A percentile compares a stretch with the other conserved stretches of the same genome.
Conservation (phyloP, 2,329 filamentous ascomycete genomes). For the Atkinsonella texensis region DNA sequence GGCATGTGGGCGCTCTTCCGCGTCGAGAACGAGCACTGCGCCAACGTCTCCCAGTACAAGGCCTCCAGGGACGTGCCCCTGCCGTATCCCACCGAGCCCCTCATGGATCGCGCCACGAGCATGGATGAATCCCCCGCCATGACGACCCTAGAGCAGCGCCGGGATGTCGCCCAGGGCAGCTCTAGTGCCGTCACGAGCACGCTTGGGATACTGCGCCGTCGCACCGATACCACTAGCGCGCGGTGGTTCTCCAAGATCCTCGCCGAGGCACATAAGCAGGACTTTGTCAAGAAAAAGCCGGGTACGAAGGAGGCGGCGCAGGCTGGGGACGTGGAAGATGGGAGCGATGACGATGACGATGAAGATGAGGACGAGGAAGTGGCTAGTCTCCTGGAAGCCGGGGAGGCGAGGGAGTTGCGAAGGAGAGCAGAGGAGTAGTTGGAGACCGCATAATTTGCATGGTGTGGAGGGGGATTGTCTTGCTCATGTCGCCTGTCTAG, state of each 20-base stretch:
- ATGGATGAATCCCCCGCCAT: conserved; percentile 16
- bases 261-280: conserved; percentile 74
- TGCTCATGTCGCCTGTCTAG: not conserved
- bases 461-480: not conserved
- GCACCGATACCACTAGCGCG: conserved; percentile 18
- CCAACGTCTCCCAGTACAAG: conserved; percentile 81
- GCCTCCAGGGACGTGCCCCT: conserved; percentile 79
- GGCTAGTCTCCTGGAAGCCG: conserved; percentile 7
- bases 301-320: conserved; percentile 10
- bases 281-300: conserved; percentile 67
- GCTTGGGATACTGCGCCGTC: conserved; percentile 17
- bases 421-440: conserved; percentile 9
- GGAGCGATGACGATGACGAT: conserved; percentile 21
- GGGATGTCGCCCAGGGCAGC: conserved; percentile 7
- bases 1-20: conserved; percentile 89
- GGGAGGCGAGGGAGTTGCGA: conserved; percentile 1
- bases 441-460: not conserved
- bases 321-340: conserved; percentile 12
- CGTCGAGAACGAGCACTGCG: conserved; percentile 95
- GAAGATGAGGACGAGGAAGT: conserved; percentile 19
- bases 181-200: conserved; percentile 13
- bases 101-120: conserved; percentile 31
- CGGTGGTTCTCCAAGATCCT: conserved; percentile 50
- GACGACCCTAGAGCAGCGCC: conserved; percentile 10
- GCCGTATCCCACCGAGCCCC: conserved; percentile 55